Conservation (phyloP, 805 yeast genomes). For the Lachancea dasiensis region DNA sequence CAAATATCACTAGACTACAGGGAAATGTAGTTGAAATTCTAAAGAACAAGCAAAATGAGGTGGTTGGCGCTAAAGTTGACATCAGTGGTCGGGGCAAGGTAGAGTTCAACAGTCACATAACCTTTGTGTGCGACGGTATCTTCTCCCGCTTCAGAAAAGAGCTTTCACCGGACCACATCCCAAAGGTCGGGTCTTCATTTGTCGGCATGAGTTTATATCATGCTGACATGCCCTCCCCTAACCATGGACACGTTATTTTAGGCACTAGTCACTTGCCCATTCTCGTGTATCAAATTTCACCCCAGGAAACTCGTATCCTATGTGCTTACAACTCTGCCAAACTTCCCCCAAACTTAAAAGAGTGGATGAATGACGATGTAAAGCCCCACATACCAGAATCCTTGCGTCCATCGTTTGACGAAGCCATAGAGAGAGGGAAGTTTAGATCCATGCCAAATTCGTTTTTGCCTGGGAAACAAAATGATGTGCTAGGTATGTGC, state of each 20-base stretch:
- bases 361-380: constrained; percentile 56
- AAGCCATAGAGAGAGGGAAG: constrained; percentile 52
- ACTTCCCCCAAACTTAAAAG: constrained; percentile 63
- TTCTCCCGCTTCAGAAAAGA: constrained; percentile 86
- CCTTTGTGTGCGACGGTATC: constrained; percentile 87
- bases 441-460: constrained; percentile 92
- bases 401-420: constrained; percentile 59
- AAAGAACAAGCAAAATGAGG: constrained; percentile 47
- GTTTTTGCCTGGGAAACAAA: constrained; percentile 71
- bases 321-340: constrained; percentile 76
- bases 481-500: constrained; percentile 67
- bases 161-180: constrained; percentile 52
- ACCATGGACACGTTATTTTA: constrained; percentile 85
- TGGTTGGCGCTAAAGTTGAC: constrained; percentile 71
- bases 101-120: constrained; percentile 53
- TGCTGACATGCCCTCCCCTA: constrained; percentile 66
- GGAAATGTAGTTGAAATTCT: constrained; percentile 74
- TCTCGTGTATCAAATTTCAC: constrained; percentile 79
- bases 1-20: constrained; percentile 71
- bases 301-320: constrained; percentile 76
- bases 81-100: constrained; percentile 37
- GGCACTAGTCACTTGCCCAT: constrained; percentile 80
- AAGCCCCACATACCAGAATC: constrained; percentile 61
- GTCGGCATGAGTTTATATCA: constrained; percentile 73
- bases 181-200: constrained; percentile 74